Conservation (phyloP, 352 stramenopile species). For the Phytophthora ohioensis region DNA sequence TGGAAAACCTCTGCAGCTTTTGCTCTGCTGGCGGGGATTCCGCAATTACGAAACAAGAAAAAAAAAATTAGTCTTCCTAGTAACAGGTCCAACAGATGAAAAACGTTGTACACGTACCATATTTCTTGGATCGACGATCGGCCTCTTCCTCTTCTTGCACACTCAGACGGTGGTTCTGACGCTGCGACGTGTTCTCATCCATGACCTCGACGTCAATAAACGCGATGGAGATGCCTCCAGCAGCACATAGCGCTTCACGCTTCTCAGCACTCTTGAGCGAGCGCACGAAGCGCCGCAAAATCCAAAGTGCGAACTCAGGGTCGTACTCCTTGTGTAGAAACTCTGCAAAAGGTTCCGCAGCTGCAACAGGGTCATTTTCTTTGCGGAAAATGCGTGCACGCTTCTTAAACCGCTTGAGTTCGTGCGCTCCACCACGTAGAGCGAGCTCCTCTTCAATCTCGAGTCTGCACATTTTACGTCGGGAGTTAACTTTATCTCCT, state of each 20-base stretch:
- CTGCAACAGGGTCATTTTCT: constrained; percentile 69
- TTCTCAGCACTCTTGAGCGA: constrained; percentile 73
- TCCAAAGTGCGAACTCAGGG: constrained; percentile 61
- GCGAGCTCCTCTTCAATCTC: constrained; percentile 78
- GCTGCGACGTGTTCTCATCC: constrained; percentile 28
- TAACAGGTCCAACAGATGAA: not conserved
- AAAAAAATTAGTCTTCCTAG: constrained; percentile 15
- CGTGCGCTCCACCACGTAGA: constrained; percentile 52
- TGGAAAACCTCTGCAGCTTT: constrained; percentile 47
- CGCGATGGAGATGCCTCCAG: constrained; percentile 36
- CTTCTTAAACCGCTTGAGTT: constrained; percentile 81
- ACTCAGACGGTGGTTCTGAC: constrained; percentile 16
- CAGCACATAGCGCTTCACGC: constrained; percentile 47
- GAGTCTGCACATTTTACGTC: constrained; percentile 58
- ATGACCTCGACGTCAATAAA: constrained; percentile 33
- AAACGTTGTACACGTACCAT: constrained; percentile 36
- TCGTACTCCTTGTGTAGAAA: constrained; percentile 68
- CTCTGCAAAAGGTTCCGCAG: constrained; percentile 55
- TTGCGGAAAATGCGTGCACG: constrained; percentile 68
- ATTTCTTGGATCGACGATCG: constrained; percentile 42
- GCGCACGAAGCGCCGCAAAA: constrained; percentile 58
- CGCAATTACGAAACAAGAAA: constrained; percentile 19
- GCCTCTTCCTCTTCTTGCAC: constrained; percentile 38
- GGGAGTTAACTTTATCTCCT: constrained; percentile 35
- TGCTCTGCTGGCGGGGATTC: constrained; percentile 37